Evolutionary conservation across 176 grass and related monocot genomes (phyloP).

Genomic region (Tillandsia fasciculata): DNA sequence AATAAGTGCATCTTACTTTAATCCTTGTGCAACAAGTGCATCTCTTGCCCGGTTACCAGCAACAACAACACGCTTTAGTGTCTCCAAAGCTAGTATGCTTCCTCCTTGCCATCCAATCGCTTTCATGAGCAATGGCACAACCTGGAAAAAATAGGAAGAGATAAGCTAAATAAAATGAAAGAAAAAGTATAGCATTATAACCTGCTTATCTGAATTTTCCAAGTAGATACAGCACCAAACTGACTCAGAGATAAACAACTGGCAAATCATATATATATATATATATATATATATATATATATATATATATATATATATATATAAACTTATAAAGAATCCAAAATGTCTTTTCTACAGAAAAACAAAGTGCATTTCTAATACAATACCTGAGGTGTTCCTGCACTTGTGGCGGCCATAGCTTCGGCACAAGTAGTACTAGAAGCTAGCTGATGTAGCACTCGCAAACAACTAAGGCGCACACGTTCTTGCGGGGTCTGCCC

Average conservation of each 20-base stretch:
- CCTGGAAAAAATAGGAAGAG: conserved; percentile 34
- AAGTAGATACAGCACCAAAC: too few species aligned
- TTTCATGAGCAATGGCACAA: conserved; percentile 98
- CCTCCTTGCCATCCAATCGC: conserved; percentile 99
- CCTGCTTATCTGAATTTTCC: background rate
- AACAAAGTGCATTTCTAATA: conserved; percentile 1
- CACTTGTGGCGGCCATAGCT: conserved; percentile 98
- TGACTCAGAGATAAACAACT: too few species aligned
- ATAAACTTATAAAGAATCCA: too few species aligned
- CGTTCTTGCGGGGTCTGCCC: conserved; percentile 75
- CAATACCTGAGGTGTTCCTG: conserved; percentile 93
- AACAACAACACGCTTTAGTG: conserved; percentile 90
- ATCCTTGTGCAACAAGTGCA: conserved; percentile 92
- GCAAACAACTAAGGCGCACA: conserved; percentile 95
- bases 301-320: too few species aligned
- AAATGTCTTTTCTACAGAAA: background rate
- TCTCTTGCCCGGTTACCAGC: conserved; percentile 97
- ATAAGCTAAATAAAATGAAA: background rate
- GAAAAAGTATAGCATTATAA: background rate
- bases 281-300: too few species aligned
- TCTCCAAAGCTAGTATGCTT: conserved; percentile 90
- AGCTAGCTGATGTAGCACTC: conserved; percentile 88
- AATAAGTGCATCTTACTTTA: conserved; percentile 54
- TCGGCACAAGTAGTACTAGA: conserved; percentile 97
- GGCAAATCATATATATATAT: too few species aligned